Conservation (phyloP, 345 rosid species). For the Alliaria petiolata region DNA sequence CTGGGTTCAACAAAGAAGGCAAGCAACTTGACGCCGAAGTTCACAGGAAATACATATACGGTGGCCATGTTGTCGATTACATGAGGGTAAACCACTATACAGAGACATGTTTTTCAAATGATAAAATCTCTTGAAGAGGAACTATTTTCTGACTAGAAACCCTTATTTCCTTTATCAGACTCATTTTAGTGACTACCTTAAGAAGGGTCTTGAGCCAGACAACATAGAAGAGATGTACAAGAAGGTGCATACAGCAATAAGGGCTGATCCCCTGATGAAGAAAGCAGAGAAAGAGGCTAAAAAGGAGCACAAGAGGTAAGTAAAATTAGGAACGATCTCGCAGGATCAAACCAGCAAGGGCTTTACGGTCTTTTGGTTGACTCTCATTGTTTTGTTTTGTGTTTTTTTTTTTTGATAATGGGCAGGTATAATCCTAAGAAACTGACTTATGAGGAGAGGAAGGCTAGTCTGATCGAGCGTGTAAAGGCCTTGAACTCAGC, state of each 20-base stretch:
- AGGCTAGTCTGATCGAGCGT: slow-evolving; percentile 55
- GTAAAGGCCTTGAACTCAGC: slow-evolving; percentile 54
- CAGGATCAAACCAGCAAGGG: background rate
- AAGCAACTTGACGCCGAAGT: slow-evolving; percentile 60
- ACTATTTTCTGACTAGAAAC: background rate
- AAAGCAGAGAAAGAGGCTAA: slow-evolving; percentile 47
- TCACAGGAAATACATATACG: slow-evolving; percentile 71
- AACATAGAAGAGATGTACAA: slow-evolving; percentile 53
- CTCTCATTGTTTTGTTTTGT: background rate
- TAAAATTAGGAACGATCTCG: background rate
- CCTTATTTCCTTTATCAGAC: too few relatives aligned
- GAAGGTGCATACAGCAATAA: slow-evolving; percentile 65
- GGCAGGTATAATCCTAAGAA: slow-evolving; percentile 51
- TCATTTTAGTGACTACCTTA: slow-evolving; percentile 29
- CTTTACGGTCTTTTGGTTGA: background rate
- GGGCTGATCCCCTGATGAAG: slow-evolving; percentile 48
- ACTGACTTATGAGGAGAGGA: slow-evolving; percentile 73
- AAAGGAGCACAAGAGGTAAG: slow-evolving; percentile 57
- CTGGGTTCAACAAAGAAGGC: slow-evolving; percentile 11
- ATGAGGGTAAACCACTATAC: slow-evolving; percentile 34
- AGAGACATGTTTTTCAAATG: background rate
- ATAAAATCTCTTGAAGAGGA: background rate
- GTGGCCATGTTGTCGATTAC: slow-evolving; percentile 75
- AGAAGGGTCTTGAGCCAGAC: slow-evolving; percentile 48
- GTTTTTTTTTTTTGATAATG: background rate